Percentiles rank a stretch among this genome's conserved stretches.
Conservation (phyloP, 495 filamentous ascomycete genomes). For the Penicillium verhagenii region DNA sequence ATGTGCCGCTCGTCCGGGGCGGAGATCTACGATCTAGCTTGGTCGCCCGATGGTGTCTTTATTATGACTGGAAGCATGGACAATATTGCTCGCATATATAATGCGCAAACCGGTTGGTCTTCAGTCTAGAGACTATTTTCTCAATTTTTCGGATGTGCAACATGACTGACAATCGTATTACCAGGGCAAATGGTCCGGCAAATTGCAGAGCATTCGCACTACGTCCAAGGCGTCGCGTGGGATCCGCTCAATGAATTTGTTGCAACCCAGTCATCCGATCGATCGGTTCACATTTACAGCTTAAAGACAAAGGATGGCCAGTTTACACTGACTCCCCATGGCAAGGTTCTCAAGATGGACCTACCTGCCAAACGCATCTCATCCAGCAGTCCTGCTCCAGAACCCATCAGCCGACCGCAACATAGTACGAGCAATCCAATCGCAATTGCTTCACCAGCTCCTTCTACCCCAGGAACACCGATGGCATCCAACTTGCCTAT, state of each 20-base stretch:
- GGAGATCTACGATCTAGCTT: slow-evolving; percentile 97
- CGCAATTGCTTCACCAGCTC: slow-evolving; percentile 74
- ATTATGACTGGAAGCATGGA: slow-evolving; percentile 99
- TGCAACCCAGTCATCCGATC: slow-evolving; percentile 96
- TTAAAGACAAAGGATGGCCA: slow-evolving; percentile 96
- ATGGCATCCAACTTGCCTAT: slow-evolving; percentile 87
- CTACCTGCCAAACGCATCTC: slow-evolving; percentile 85
- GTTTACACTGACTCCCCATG: slow-evolving; percentile 78
- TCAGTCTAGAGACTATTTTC: neutral
- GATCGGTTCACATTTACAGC: slow-evolving; percentile 95
- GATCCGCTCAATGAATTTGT: slow-evolving; percentile 98
- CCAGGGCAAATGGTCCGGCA: slow-evolving; percentile 87
- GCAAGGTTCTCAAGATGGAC: slow-evolving; percentile 82
- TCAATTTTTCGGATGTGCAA: neutral
- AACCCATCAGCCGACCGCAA: slow-evolving; percentile 58
- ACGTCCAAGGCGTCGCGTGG: slow-evolving; percentile 98
- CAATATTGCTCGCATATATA: slow-evolving; percentile 93
- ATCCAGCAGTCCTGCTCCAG: slow-evolving; percentile 88
- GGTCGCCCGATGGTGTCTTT: slow-evolving; percentile 94
- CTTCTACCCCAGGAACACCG: slow-evolving; percentile 94
- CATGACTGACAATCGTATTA: slow-evolving; percentile 16
- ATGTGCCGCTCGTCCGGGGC: slow-evolving; percentile 92
- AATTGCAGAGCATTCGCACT: slow-evolving; percentile 98
- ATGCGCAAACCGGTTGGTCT: slow-evolving; percentile 77
- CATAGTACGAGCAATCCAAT: slow-evolving; percentile 57